Percentiles rank a stretch among this genome's conserved stretches.
These are phyloP conservation scores for Mycocentrospora acerina DNA, from an alignment of 2,329 filamentous ascomycete species.

Conservation along the genomic window DNA sequence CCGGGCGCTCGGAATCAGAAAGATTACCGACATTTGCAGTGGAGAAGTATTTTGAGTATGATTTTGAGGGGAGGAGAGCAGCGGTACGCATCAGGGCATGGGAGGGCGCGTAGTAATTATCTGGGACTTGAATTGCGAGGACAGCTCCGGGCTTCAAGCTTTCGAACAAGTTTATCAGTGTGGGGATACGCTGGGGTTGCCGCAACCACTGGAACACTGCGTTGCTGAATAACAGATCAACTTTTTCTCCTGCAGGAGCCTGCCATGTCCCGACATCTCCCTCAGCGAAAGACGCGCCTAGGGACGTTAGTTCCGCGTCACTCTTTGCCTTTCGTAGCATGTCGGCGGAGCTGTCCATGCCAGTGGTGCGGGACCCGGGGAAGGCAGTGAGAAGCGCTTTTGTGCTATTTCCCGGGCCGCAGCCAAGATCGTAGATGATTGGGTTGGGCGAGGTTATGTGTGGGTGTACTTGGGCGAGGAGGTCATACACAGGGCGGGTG, in stretches of 20 bases:
- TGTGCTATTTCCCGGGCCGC: conserved; percentile 63
- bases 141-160: conserved; percentile 49
- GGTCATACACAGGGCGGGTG: conserved; percentile 56
- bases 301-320: conserved; percentile 22
- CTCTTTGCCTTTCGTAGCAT: conserved; percentile 55
- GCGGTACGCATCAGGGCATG: conserved; percentile 55
- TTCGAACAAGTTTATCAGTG: conserved; percentile 48
- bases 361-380: conserved; percentile 50
- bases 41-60: conserved; percentile 43
- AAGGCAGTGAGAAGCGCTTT: conserved; percentile 51
- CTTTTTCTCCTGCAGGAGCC: conserved; percentile 11
- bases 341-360: conserved; percentile 57
- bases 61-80: conserved; percentile 27
- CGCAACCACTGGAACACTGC: conserved; percentile 63
- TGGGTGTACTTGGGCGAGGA: conserved; percentile 52
- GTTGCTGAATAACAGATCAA: conserved; percentile 55
- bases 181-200: conserved; percentile 44
- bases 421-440: conserved; percentile 59
- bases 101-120: conserved; percentile 54
- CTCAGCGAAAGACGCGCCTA: conserved; percentile 48
- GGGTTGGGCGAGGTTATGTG: conserved; percentile 29
- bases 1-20: conserved; percentile 23
- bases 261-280: conserved; percentile 51
- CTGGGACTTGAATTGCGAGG: conserved; percentile 57
- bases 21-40: conserved; percentile 18